A percentile compares a stretch with the other conserved stretches of the same genome.
These are phyloP conservation scores for Zychaea mexicana DNA, from an alignment of 371 early-diverging fungal species.

Conservation along the genomic window DNA sequence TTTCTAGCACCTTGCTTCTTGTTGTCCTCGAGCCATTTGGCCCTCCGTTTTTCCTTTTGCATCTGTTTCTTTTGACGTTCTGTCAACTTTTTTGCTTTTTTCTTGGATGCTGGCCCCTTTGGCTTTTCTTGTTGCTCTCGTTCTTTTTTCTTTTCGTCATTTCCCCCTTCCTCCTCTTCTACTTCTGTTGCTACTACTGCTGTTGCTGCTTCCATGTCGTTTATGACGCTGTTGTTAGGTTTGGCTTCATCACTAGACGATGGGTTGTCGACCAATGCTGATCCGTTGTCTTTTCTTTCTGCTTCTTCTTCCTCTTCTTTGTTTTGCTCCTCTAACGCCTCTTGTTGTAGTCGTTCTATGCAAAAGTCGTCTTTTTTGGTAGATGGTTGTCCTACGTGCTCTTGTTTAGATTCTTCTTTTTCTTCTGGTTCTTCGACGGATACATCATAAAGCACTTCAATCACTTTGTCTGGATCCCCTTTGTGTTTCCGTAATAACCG, in stretches of 20 bases:
- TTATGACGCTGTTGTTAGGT: no score
- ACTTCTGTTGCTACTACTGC: no score
- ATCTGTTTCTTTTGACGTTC: constrained; percentile 33
- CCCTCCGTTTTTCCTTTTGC: constrained; percentile 34
- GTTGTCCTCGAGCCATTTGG: constrained; percentile 20
- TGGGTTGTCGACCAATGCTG: no score
- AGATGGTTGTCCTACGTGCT: not conserved
- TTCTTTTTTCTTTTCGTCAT: no score
- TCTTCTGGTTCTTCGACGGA: constrained; percentile 23
- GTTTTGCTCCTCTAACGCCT: no score
- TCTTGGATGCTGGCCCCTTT: not conserved
- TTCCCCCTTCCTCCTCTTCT: no score
- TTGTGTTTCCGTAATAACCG: constrained; percentile 50
- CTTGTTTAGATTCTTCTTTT: not conserved
- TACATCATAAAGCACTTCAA: constrained; percentile 52
- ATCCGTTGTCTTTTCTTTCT: no score
- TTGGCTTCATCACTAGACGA: no score
- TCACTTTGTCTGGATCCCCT: constrained; percentile 55
- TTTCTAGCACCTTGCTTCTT: not conserved
- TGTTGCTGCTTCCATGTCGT: no score
- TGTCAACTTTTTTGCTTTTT: constrained; percentile 18
- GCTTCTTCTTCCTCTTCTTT: no score
- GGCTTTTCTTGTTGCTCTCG: not conserved
- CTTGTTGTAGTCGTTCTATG: no score
- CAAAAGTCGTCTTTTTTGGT: constrained; percentile 1